Conservation (phyloP, 495 filamentous ascomycete genomes). For the Hypoxylon intermedium region DNA sequence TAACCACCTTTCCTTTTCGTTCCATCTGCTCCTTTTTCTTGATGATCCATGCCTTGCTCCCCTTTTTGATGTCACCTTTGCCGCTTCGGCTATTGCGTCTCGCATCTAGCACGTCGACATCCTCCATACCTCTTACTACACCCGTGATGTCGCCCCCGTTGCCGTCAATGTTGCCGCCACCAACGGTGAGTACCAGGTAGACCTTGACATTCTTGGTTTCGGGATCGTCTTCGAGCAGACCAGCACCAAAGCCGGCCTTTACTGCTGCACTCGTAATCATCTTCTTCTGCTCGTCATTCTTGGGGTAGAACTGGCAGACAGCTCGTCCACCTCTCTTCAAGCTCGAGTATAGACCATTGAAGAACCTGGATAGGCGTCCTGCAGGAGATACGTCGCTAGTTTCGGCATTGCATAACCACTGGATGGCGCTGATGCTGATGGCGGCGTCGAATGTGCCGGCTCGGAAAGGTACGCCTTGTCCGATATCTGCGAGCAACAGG, state of each 20-base stretch:
- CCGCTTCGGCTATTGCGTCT: conserved; percentile 62
- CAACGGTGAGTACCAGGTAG: conserved; percentile 93
- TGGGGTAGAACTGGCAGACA: conserved; percentile 97
- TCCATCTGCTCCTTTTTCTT: conserved; percentile 96
- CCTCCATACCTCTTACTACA: conserved; percentile 85
- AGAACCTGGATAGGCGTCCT: conserved; percentile 81
- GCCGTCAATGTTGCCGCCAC: conserved; percentile 71
- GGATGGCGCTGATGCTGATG: conserved; percentile 90
- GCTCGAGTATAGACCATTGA: conserved; percentile 87
- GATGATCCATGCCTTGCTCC: conserved; percentile 88
- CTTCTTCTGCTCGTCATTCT: conserved; percentile 85
- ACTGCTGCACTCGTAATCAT: conserved; percentile 92
- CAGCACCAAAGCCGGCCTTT: conserved; percentile 93
- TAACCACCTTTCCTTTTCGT: conserved; percentile 91
- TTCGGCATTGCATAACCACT: conserved; percentile 98
- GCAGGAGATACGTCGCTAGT: conserved; percentile 78
- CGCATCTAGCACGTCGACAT: conserved; percentile 81
- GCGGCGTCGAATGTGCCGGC: conserved; percentile 93
- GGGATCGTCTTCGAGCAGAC: conserved; percentile 91
- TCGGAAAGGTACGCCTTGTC: conserved; percentile 93
- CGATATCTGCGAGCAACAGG: conserved; percentile 88
- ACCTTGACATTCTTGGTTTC: conserved; percentile 94
- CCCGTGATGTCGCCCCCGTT: conserved; percentile 80
- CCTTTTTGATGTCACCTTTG: conserved; percentile 69
- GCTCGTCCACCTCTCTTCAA: conserved; percentile 85